Conservation (phyloP, 2,329 filamentous ascomycete genomes). For the Pezicula neosporulosa region DNA sequence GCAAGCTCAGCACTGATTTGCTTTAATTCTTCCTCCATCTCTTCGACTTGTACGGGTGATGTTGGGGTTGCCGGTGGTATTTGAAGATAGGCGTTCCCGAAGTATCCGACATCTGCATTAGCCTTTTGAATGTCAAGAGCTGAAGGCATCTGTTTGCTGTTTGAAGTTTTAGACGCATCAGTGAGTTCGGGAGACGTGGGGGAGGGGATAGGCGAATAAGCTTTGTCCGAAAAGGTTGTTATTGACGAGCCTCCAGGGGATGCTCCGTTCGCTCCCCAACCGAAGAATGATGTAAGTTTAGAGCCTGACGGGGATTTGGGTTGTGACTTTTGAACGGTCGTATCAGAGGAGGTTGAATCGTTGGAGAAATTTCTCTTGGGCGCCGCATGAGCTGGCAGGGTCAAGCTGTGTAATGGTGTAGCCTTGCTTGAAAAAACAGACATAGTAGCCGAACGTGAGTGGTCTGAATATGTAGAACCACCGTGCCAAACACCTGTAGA, state of each 20-base stretch:
- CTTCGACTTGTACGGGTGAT: slow-evolving; percentile 62
- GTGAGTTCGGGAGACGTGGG: slow-evolving; percentile 37
- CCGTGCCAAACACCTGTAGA: slow-evolving; percentile 25
- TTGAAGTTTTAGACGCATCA: slow-evolving; percentile 18
- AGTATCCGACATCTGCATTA: slow-evolving; percentile 36
- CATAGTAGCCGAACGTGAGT: slow-evolving; percentile 26
- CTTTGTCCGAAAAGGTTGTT: slow-evolving; percentile 57
- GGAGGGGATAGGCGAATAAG: slow-evolving; percentile 55
- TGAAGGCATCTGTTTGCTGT: slow-evolving; percentile 31
- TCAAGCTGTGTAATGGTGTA: slow-evolving; percentile 25
- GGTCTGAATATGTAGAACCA: slow-evolving; percentile 19
- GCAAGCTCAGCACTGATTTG: slow-evolving; percentile 93
- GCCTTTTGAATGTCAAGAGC: slow-evolving; percentile 30
- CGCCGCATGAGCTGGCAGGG: slow-evolving; percentile 12
- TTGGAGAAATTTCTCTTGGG: slow-evolving; percentile 19
- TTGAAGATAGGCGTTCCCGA: slow-evolving; percentile 26
- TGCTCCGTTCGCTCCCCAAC: slow-evolving; percentile 55
- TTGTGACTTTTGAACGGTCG: slow-evolving; percentile 22
- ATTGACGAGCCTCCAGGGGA: slow-evolving; percentile 48
- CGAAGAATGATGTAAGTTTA: slow-evolving; percentile 64
- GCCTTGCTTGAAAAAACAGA: slow-evolving; percentile 30
- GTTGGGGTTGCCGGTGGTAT: slow-evolving; percentile 27
- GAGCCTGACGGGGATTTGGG: slow-evolving; percentile 45
- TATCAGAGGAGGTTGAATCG: slow-evolving; percentile 23
- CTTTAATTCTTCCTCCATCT: slow-evolving; percentile 91